These are phyloP conservation scores for Aschersonia sp. DNA, from an alignment of 2,329 filamentous ascomycete species.

Conservation along the genomic window DNA sequence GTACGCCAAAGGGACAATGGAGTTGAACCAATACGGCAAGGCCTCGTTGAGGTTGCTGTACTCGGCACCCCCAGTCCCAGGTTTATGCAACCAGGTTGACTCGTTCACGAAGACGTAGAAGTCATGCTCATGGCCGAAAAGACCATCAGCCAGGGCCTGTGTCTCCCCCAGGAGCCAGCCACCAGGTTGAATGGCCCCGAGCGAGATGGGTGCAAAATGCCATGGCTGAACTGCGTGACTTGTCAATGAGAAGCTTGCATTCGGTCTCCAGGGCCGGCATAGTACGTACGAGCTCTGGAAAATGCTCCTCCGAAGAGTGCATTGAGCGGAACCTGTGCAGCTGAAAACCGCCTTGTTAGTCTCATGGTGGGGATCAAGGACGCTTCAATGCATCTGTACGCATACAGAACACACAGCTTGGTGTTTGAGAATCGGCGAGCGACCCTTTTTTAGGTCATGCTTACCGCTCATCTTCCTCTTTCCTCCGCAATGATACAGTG, in stretches of 20 bases:
- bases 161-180: conserved; percentile 40
- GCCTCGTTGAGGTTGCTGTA: conserved; percentile 43
- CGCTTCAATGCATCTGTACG: too few species aligned
- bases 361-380: not conserved
- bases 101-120: conserved; percentile 39
- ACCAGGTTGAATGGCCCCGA: conserved; percentile 32
- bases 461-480: not conserved
- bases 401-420: too few species aligned
- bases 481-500: not conserved
- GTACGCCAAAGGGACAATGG: conserved; percentile 41
- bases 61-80: conserved; percentile 26
- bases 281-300: conserved; percentile 2
- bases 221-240: conserved; percentile 8
- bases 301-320: not conserved
- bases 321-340: conserved; percentile 1
- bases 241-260: not conserved
- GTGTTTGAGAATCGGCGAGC: too few species aligned
- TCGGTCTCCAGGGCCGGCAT: not conserved
- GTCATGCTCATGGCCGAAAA: conserved; percentile 35
- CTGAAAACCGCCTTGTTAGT: not conserved
- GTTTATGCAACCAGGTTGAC: conserved; percentile 26
- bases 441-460: not conserved
- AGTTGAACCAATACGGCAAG: conserved; percentile 46
- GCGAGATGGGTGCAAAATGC: conserved; percentile 16
- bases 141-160: conserved; percentile 29